phyloP scores from a whole-genome alignment of 176 grass and related monocot genomes.

The Guadua angustifolia region DNA sequence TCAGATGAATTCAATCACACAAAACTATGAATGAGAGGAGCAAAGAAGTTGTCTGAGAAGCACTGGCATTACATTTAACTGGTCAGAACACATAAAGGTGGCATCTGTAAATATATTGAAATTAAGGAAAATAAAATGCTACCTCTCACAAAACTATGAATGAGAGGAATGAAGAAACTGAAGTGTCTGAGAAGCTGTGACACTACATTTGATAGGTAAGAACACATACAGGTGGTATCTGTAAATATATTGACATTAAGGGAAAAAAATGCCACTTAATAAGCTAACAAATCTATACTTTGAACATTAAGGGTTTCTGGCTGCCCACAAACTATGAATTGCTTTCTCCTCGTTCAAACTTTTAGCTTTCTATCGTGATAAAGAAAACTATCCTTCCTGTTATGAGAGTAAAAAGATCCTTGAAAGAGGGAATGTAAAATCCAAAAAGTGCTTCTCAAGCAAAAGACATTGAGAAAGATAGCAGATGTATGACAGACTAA shows the following conservation, averaged over 20 bases:
- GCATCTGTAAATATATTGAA: not conserved
- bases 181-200: not conserved
- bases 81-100: not conserved
- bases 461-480: conserved; percentile 50
- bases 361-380: conserved; percentile 34
- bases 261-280: not conserved
- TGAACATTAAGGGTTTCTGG: conserved; percentile 12
- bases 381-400: not conserved
- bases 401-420: conserved; percentile 27
- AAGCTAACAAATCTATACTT: conserved; percentile 6
- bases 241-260: not conserved
- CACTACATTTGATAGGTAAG: not conserved
- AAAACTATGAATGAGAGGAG: not conserved
- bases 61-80: not conserved
- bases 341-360: conserved; percentile 8
- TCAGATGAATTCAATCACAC: not conserved
- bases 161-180: not conserved
- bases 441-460: conserved; percentile 41
- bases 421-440: conserved; percentile 51
- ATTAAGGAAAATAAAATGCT: not conserved
- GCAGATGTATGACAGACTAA: conserved; percentile 40
- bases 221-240: not conserved
- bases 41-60: not conserved
- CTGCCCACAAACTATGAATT: conserved; percentile 34
- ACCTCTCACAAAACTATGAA: conserved; percentile 4